These are phyloP conservation scores for Myriangium duriaei DNA, from an alignment of 2,329 filamentous ascomycete genomes.

Conservation along the genomic window DNA sequence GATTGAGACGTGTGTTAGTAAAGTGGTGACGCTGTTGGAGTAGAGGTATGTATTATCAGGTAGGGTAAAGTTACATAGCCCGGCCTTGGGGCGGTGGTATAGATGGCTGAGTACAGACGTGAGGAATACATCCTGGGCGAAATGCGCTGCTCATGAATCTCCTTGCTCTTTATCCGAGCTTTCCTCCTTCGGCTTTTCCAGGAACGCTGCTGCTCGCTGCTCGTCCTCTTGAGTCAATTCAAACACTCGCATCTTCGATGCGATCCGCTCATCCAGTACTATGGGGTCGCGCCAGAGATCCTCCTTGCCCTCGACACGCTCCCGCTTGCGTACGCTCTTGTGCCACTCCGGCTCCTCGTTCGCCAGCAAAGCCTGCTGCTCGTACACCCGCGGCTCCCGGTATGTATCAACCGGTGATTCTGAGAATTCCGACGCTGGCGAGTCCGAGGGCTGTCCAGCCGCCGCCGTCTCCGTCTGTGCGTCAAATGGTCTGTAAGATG, in stretches of 20 bases:
- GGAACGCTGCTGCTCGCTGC: constrained; percentile 42
- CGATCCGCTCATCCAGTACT: constrained; percentile 63
- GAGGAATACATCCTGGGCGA: too few relatives aligned
- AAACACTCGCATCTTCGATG: constrained; percentile 68
- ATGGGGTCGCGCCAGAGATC: constrained; percentile 65
- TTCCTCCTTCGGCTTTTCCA: not conserved
- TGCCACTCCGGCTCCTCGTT: constrained; percentile 73
- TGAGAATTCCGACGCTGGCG: constrained; percentile 12
- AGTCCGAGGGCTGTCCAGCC: constrained; percentile 10
- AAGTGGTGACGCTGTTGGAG: not conserved
- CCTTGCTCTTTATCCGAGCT: not conserved
- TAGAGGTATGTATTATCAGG: too few relatives aligned
- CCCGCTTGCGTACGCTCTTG: constrained; percentile 56
- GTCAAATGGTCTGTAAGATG: constrained; percentile 33
- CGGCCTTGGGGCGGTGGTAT: not conserved
- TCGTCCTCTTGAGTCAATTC: constrained; percentile 58
- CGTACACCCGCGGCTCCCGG: constrained; percentile 33
- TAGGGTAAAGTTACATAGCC: too few relatives aligned
- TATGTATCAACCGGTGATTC: constrained; percentile 16
- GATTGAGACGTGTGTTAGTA: constrained; percentile 1
- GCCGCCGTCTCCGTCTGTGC: constrained; percentile 12
- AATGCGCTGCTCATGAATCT: not conserved
- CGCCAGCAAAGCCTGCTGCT: constrained; percentile 53
- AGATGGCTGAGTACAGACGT: not conserved
- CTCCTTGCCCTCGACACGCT: constrained; percentile 37